Percentiles rank a stretch among this genome's conserved stretches.
Evolutionary conservation across 306 rosid species (phyloP).

Genomic region (Crotalaria pallida): DNA sequence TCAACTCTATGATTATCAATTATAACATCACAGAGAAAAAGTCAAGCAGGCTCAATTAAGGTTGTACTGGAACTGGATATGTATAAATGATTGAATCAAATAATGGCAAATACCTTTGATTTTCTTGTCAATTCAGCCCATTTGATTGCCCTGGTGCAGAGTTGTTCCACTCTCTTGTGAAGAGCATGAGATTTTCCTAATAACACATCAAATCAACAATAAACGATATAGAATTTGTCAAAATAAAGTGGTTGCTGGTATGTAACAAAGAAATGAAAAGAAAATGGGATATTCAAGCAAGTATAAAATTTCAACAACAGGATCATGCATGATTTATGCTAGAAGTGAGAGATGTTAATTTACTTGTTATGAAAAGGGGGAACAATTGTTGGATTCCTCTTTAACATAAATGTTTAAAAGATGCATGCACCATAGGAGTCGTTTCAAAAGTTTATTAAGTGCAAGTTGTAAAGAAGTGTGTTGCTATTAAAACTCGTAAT

Average conservation of each 20-base stretch:
- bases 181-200: constrained; percentile 51
- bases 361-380: neutral
- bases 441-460: neutral
- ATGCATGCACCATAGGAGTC: neutral
- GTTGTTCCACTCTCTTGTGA: constrained; percentile 53
- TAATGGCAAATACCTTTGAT: constrained; percentile 34
- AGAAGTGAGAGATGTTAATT: too few relatives aligned
- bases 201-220: constrained; percentile 14
- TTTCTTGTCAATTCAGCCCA: constrained; percentile 50
- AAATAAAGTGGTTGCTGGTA: neutral
- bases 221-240: neutral
- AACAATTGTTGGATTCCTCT: neutral
- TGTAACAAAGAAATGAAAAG: neutral
- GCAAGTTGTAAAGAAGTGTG: neutral
- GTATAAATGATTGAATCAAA: neutral
- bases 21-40: neutral
- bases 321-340: too few relatives aligned
- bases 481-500: too few relatives aligned
- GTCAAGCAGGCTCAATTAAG: neutral
- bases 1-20: neutral
- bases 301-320: too few relatives aligned
- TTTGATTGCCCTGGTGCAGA: constrained; percentile 44
- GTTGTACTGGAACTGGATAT: constrained; percentile 5
- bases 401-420: neutral
- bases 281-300: neutral